Evolutionary conservation across 129 eudicot species (phyloP).

Genomic region (Pulicaria dysenterica): DNA sequence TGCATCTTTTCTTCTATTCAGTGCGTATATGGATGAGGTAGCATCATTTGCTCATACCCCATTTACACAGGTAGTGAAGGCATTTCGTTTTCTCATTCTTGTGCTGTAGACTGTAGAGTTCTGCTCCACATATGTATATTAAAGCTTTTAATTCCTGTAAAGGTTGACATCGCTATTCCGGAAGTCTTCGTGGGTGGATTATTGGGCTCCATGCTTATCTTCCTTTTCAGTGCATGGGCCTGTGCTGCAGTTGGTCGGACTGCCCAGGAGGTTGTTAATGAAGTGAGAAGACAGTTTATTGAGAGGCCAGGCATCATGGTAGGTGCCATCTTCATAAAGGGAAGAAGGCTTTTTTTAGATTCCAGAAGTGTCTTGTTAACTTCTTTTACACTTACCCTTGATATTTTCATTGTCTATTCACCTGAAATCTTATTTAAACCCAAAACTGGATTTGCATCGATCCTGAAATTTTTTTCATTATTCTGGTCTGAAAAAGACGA

Average conservation of each 20-base stretch:
- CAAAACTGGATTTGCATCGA: not conserved
- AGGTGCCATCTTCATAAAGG: conserved; percentile 21
- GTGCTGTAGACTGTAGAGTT: conserved; percentile 11
- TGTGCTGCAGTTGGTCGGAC: conserved; percentile 96
- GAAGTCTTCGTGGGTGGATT: conserved; percentile 97
- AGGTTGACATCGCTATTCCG: conserved; percentile 98
- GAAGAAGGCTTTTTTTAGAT: not conserved
- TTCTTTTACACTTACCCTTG: not conserved
- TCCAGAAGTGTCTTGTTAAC: conserved; percentile 14
- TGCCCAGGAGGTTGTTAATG: conserved; percentile 98
- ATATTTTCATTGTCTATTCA: conserved; percentile 1
- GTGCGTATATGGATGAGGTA: conserved; percentile 99
- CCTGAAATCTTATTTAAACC: conserved; percentile 2
- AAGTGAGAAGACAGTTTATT: conserved; percentile 97
- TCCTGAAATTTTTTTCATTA: not conserved
- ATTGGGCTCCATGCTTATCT: conserved; percentile 97
- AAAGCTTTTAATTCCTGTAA: conserved; percentile 22
- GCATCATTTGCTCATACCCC: conserved; percentile 70
- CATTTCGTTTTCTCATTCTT: conserved; percentile 3
- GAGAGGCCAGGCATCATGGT: conserved; percentile 99
- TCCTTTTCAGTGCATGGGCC: conserved; percentile 97
- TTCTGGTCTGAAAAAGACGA: conserved; percentile 3
- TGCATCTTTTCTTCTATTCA: conserved; percentile 93
- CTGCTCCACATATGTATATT: not conserved
- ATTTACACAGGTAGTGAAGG: conserved; percentile 64